Percentiles rank a stretch among this genome's conserved stretches.
Conservation (phyloP, 1,284 basidiomycete species). For the Takashimella tepidaria region DNA sequence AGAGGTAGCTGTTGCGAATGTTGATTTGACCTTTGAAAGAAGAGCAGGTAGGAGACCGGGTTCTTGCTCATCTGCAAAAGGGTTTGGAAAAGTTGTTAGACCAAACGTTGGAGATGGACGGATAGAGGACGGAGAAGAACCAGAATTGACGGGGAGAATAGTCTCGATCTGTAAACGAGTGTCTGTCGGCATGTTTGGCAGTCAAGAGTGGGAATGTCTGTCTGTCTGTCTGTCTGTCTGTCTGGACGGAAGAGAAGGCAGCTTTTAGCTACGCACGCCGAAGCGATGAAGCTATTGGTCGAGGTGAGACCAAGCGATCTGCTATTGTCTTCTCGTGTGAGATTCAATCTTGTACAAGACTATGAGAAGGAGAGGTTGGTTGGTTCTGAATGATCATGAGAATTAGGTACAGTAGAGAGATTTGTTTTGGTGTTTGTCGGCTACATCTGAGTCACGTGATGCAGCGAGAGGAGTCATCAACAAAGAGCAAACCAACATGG, state of each 20-base stretch:
- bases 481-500: no score
- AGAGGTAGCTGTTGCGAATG: slow-evolving; percentile 27
- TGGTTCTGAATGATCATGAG: no score
- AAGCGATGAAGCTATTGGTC: background rate
- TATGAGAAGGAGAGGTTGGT: background rate
- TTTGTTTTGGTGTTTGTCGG: no score
- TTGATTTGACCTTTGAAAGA: slow-evolving; percentile 45
- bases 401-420: no score
- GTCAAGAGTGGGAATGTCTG: background rate
- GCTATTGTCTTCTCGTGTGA: no score
- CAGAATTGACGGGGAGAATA: slow-evolving; percentile 4
- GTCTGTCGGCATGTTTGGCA: background rate
- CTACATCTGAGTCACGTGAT: no score
- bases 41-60: slow-evolving; percentile 43
- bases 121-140: slow-evolving; percentile 9
- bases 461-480: no score
- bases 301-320: background rate
- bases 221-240: no score
- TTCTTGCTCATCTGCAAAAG: slow-evolving; percentile 46
- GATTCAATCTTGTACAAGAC: no score
- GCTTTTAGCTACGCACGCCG: no score
- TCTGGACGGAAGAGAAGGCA: no score
- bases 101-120: slow-evolving; percentile 15
- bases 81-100: slow-evolving; percentile 46
- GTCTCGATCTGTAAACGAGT: slow-evolving; percentile 9